Base-by-base conservation (phyloP, 805 yeast genomes). In the Candida awuae region DNA sequence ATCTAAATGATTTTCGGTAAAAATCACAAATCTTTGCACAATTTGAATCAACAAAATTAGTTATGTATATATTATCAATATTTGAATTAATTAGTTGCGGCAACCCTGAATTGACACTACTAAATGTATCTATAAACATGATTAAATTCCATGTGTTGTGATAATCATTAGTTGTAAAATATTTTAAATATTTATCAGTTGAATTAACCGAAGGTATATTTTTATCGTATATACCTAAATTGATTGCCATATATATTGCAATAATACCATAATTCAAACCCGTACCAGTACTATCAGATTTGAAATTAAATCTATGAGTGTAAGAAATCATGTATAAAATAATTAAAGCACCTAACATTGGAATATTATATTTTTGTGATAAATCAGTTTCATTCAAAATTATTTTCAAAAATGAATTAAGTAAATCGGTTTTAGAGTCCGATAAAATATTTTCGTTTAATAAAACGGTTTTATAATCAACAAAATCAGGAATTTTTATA, bases 161-260 rank as follows among this genome's bases (percentile, higher is more conserved):
- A 49, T 50, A 49, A 19, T 55, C 58, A 9, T 34, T 29, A 12
- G 33, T 35, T 13, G 47, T 33, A 14, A 55, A 34, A 19, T 28
- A 22, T 15, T 43, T 43, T 3, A 44, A 22, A 22, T 42, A 35
- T n/a, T 32, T 13, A 17, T 35, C 34, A 7, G 29, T 18, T 14
- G 16, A 3, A 4, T 35, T 38, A 12, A 34, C 21, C 6, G 19
- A 37, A n/a, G 26, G 36, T n/a, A 32, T 25, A 8, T 35, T 8
- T 14, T 29, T 14, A n/a, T 15, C 4, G 20, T 41, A 35, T 29
- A 45, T 8, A 28, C 39, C 15, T 56, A 58, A 25, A 53, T 38
- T 19, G 38, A 35, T 12, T 39, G 55, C 55, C 50, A 53, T 53
- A 27, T 43, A 40, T 18, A 53, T 47, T 4, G 52, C 47, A n/a